phyloP scores from a whole-genome alignment of 768 basidiomycete species.

The Leccinum broughii region DNA sequence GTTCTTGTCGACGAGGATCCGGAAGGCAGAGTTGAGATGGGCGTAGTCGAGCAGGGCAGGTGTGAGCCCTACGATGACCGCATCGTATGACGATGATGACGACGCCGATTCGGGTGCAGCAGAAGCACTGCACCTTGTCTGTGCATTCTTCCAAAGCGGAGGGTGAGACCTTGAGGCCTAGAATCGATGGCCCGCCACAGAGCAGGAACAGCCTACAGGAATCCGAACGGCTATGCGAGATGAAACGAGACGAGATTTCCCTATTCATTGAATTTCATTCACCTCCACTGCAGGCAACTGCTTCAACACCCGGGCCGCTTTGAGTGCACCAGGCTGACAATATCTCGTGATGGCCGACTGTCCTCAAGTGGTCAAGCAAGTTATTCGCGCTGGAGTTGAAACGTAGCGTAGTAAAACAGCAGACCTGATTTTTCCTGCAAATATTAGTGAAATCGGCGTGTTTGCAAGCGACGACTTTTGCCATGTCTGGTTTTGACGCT shows the following conservation, averaged over 20 bases:
- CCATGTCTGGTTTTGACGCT: neutral
- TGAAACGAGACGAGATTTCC: neutral
- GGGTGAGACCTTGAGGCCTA: constrained; percentile 52
- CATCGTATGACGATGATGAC: constrained; percentile 40
- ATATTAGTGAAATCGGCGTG: too few species aligned
- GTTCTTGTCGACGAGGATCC: constrained; percentile 52
- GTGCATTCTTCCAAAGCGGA: constrained; percentile 47
- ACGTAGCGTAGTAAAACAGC: too few species aligned
- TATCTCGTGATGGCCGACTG: too few species aligned
- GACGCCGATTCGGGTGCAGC: neutral
- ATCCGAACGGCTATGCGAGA: neutral
- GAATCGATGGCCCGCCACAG: too few species aligned
- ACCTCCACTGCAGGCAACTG: constrained; percentile 13
- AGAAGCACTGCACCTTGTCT: neutral
- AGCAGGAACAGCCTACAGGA: neutral
- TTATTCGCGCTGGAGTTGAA: too few species aligned
- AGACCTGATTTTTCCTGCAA: too few species aligned
- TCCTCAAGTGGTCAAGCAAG: too few species aligned
- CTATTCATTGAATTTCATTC: too few species aligned
- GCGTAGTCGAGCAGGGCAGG: constrained; percentile 52
- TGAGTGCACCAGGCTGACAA: too few species aligned
- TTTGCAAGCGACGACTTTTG: too few species aligned
- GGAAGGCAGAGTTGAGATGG: constrained; percentile 64
- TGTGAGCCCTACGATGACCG: constrained; percentile 68
- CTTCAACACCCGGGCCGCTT: too few species aligned